These are phyloP conservation scores for Phytophthora syringae DNA, from an alignment of 352 stramenopile species.

Conservation along the genomic window DNA sequence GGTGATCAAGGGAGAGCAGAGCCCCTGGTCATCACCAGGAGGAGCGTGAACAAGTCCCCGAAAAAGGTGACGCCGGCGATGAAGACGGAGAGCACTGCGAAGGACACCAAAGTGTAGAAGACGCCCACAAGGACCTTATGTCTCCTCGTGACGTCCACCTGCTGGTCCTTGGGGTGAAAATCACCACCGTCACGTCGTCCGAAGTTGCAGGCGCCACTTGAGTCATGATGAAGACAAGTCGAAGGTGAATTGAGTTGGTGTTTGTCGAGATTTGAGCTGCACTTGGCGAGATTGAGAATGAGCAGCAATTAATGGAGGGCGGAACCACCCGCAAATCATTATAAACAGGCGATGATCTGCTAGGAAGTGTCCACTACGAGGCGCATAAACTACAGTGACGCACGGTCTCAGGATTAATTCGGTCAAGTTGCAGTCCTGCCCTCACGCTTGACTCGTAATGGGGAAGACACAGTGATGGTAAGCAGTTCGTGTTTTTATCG, in stretches of 20 bases:
- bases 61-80: constrained; percentile 13
- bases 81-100: constrained; percentile 7
- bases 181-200: constrained; percentile 19
- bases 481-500: constrained; percentile 13
- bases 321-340: not conserved
- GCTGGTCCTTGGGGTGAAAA: constrained; percentile 17
- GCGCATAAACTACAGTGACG: constrained; percentile 3
- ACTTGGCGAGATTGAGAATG: constrained; percentile 13
- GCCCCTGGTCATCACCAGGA: constrained; percentile 14
- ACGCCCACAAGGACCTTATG: constrained; percentile 9
- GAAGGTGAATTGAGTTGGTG: not conserved
- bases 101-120: constrained; percentile 15
- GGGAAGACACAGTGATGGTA: no score
- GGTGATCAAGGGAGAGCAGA: not conserved
- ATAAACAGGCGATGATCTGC: constrained; percentile 8
- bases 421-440: no score
- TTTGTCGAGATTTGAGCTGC: not conserved
- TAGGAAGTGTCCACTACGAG: constrained; percentile 17
- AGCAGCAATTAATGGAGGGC: not conserved
- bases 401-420: not conserved
- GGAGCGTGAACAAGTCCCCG: constrained; percentile 21
- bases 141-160: not conserved
- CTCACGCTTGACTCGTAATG: no score
- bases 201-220: constrained; percentile 13
- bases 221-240: constrained; percentile 1